Conservation (phyloP, 345 rosid species). For the Arabidopsis suecica region DNA sequence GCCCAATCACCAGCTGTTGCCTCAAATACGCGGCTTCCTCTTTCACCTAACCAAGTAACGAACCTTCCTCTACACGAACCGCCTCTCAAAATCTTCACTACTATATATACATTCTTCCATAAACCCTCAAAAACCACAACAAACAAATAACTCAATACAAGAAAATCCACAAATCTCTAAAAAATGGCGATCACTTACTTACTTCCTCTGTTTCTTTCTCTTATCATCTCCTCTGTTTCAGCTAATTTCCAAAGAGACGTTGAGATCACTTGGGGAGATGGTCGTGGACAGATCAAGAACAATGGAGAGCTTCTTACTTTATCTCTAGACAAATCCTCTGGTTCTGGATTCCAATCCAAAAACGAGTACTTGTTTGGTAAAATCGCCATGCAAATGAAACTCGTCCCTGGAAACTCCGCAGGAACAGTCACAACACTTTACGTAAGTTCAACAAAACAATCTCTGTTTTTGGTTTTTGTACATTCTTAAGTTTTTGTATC, state of each 20-base stretch:
- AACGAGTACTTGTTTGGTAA: slow-evolving; percentile 53
- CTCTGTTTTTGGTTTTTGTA: not conserved
- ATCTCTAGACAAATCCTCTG: slow-evolving; percentile 42
- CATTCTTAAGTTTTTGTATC: not conserved
- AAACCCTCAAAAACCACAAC: slow-evolving; percentile 24
- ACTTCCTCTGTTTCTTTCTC: slow-evolving; percentile 32
- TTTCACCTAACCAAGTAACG: not conserved
- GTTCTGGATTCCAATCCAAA: slow-evolving; percentile 48
- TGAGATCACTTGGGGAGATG: slow-evolving; percentile 48
- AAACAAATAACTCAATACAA: not conserved
- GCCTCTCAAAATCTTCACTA: not conserved
- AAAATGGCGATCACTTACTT: slow-evolving; percentile 31
- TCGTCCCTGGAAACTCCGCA: slow-evolving; percentile 66
- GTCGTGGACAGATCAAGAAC: slow-evolving; percentile 44
- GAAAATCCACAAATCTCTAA: not conserved
- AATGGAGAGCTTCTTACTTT: slow-evolving; percentile 48
- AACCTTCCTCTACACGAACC: slow-evolving; percentile 29
- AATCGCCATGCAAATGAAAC: slow-evolving; percentile 63
- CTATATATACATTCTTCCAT: slow-evolving; percentile 35
- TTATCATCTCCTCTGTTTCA: slow-evolving; percentile 37
- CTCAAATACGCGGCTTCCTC: slow-evolving; percentile 35
- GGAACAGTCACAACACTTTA: slow-evolving; percentile 66
- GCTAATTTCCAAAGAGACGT: slow-evolving; percentile 46
- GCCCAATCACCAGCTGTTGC: slow-evolving; percentile 44
- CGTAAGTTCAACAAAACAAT: slow-evolving; percentile 41